Evolutionary conservation across 805 yeast species (phyloP).

Genomic region (Sugiyamaella floridensis): DNA sequence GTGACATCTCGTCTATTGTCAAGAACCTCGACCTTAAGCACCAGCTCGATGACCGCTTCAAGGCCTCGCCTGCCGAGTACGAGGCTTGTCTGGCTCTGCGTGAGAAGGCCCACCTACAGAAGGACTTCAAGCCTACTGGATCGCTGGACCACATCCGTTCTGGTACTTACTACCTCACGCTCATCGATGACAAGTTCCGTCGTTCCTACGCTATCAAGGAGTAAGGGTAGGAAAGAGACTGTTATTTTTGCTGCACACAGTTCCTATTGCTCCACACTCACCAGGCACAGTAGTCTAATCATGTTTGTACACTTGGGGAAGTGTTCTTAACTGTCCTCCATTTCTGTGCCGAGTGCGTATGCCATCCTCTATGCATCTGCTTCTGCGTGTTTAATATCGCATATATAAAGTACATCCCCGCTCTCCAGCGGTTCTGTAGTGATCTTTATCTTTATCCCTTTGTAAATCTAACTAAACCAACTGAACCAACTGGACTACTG

Average conservation of each 20-base stretch:
- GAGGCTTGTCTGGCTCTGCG: slow-evolving; percentile 76
- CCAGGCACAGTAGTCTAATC: no score
- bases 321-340: no score
- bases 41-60: slow-evolving; percentile 58
- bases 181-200: slow-evolving; percentile 82
- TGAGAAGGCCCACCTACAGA: slow-evolving; percentile 82
- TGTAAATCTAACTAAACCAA: no score
- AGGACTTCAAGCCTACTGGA: slow-evolving; percentile 74
- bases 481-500: no score
- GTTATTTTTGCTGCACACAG: background rate
- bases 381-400: no score
- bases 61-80: slow-evolving; percentile 71
- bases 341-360: no score
- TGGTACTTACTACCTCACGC: slow-evolving; percentile 79
- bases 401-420: no score
- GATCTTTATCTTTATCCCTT: no score
- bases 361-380: no score
- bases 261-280: no score
- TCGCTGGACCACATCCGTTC: slow-evolving; percentile 58
- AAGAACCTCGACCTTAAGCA: slow-evolving; percentile 58
- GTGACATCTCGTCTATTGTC: slow-evolving; percentile 67
- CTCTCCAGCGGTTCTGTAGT: no score
- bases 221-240: background rate
- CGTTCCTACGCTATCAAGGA: slow-evolving; percentile 67
- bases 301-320: no score